Percentiles rank a stretch among this genome's conserved stretches.
Evolutionary conservation across 2,329 filamentous ascomycete species (phyloP).

Genomic region (Alternaria ventricosa): DNA sequence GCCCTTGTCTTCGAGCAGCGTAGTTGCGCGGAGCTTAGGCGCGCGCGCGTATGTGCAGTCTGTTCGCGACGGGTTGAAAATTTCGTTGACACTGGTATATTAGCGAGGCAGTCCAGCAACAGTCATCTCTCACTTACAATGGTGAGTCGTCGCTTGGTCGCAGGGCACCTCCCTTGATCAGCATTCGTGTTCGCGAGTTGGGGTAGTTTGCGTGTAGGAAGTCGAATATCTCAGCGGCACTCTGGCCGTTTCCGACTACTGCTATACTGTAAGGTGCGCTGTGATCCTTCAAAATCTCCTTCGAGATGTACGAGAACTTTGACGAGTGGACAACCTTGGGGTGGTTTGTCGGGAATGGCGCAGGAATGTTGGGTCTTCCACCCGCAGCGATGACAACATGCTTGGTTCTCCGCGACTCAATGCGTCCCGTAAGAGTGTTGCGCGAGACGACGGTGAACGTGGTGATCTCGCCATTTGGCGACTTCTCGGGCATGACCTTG

Average conservation of each 20-base stretch:
- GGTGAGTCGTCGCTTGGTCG: conserved; percentile 94
- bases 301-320: conserved; percentile 73
- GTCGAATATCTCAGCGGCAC: conserved; percentile 93
- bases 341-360: conserved; percentile 70
- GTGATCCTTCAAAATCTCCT: conserved; percentile 64
- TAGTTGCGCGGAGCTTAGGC: conserved; percentile 65
- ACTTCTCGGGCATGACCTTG: conserved; percentile 68
- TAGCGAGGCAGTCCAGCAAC: conserved; percentile 22
- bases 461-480: conserved; percentile 61
- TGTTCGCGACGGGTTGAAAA: conserved; percentile 89
- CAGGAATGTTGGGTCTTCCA: conserved; percentile 73
- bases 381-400: conserved; percentile 76
- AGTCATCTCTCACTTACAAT: conserved; percentile 68
- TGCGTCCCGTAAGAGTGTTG: conserved; percentile 64
- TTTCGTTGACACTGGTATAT: conserved; percentile 79
- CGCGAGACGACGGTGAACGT: conserved; percentile 72
- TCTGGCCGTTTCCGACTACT: conserved; percentile 88
- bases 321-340: conserved; percentile 86
- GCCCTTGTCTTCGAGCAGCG: conserved; percentile 73
- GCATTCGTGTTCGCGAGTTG: conserved; percentile 75
- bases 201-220: conserved; percentile 84
- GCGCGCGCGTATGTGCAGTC: conserved; percentile 76
- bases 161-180: conserved; percentile 84
- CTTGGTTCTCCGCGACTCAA: conserved; percentile 62
- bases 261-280: conserved; percentile 73